Percentiles rank a stretch among this genome's conserved stretches.
Conservation (phyloP, 345 rosid genomes). For the Abelmoschus esculentus region DNA sequence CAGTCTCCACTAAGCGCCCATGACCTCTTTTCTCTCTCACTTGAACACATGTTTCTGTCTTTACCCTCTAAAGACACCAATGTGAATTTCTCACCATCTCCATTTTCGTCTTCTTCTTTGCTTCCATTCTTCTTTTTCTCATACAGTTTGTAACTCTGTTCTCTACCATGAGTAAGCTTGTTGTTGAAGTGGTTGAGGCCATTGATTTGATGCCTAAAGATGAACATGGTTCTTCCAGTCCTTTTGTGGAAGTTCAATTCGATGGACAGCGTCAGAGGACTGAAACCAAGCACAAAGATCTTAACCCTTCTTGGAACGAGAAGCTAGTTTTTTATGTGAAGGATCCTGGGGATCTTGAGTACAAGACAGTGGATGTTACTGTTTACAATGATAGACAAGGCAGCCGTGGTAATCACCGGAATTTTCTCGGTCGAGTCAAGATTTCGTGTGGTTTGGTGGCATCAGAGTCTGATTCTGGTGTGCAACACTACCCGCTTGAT, state of each 20-base stretch:
- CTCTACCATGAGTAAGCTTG: conserved; percentile 54
- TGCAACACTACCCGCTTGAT: conserved; percentile 76
- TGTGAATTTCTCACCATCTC: conserved; percentile 15
- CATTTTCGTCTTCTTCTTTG: conserved; percentile 20
- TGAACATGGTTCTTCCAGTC: conserved; percentile 72
- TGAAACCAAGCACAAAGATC: conserved; percentile 53
- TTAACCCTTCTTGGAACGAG: conserved; percentile 70
- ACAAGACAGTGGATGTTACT: conserved; percentile 42
- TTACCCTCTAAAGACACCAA: conserved; percentile 15
- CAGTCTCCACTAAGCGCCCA: conserved; percentile 1
- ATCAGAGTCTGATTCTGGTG: conserved; percentile 47
- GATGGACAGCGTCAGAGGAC: conserved; percentile 56
- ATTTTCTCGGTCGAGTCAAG: conserved; percentile 74
- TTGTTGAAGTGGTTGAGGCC: conserved; percentile 68
- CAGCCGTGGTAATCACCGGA: conserved; percentile 35
- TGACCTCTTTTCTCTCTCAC: conserved; percentile 4
- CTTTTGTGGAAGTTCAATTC: conserved; percentile 62
- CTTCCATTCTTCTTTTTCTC: conserved; percentile 14
- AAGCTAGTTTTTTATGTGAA: conserved; percentile 47
- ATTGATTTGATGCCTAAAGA: conserved; percentile 74
- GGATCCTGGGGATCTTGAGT: conserved; percentile 32
- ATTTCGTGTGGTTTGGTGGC: conserved; percentile 55
- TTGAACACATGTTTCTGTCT: conserved; percentile 22
- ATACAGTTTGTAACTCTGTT: not conserved
- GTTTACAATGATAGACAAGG: conserved; percentile 49